Conservation (phyloP, 306 rosid species). For the Dalbergia cultrata region DNA sequence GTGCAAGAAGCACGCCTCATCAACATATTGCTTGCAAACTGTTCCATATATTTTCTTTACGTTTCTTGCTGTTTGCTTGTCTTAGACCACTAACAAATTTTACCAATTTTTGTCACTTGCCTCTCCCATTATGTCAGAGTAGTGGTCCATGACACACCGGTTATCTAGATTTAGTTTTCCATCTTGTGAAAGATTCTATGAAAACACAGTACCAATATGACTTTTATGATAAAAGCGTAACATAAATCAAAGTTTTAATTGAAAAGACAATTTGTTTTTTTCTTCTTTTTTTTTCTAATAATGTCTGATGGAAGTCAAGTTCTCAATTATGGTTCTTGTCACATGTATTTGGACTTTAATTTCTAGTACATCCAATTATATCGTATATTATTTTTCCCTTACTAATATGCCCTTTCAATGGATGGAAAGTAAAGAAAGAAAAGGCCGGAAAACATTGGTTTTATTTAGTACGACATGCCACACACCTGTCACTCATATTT, state of each 20-base stretch:
- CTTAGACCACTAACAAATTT: neutral
- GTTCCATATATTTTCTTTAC: neutral
- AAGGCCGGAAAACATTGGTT: too few relatives aligned
- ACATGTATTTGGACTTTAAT: too few relatives aligned
- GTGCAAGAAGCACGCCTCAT: constrained; percentile 4
- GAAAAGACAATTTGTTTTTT: too few relatives aligned
- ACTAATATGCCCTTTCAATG: too few relatives aligned
- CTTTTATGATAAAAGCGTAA: neutral
- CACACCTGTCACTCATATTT: too few relatives aligned
- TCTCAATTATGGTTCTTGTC: too few relatives aligned
- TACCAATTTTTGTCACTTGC: neutral
- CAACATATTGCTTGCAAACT: neutral
- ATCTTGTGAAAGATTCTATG: neutral
- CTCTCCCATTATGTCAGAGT: neutral
- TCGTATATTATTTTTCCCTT: too few relatives aligned
- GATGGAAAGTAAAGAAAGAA: too few relatives aligned
- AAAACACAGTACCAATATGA: neutral
- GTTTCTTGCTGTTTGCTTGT: neutral
- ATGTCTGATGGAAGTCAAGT: too few relatives aligned
- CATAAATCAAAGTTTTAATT: neutral
- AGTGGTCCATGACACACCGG: neutral
- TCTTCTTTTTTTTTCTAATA: too few relatives aligned
- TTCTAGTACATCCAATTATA: too few relatives aligned
- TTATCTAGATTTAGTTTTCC: neutral
- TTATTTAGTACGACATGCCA: too few relatives aligned